Percentiles rank a stretch among this genome's conserved stretches.
Evolutionary conservation across 2,329 filamentous ascomycete species (phyloP).

Genomic region (Phaeosphaeria sp.): DNA sequence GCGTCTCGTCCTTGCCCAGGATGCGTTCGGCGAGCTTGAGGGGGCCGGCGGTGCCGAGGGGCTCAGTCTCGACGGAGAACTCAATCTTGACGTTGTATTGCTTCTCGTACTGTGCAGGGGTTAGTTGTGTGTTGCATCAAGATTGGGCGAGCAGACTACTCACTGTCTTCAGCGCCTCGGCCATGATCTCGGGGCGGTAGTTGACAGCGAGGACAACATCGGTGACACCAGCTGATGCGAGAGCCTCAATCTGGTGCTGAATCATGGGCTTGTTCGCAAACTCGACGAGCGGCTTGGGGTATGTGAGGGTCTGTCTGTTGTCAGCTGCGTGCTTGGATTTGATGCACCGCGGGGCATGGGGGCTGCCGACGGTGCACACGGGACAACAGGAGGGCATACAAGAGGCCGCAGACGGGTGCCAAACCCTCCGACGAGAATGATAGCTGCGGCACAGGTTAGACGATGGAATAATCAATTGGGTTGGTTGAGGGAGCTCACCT

Average conservation of each 20-base stretch:
- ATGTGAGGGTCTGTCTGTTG: constrained; percentile 80
- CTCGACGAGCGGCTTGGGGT: constrained; percentile 96
- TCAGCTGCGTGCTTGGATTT: constrained; percentile 25
- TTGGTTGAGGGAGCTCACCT: constrained; percentile 35
- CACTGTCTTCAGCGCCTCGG: constrained; percentile 88
- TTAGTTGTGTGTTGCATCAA: constrained; percentile 14
- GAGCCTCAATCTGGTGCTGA: constrained; percentile 93
- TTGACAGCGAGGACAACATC: constrained; percentile 98
- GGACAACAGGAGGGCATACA: constrained; percentile 59
- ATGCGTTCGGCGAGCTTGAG: constrained; percentile 94
- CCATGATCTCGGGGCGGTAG: constrained; percentile 98
- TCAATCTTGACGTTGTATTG: constrained; percentile 94
- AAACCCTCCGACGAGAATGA: constrained; percentile 99
- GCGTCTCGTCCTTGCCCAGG: constrained; percentile 88
- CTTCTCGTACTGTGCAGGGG: constrained; percentile 72
- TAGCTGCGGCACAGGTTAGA: constrained; percentile 63
- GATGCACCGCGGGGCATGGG: constrained; percentile 23
- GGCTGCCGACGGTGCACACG: constrained; percentile 19
- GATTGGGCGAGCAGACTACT: constrained; percentile 29
- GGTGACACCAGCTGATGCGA: constrained; percentile 91
- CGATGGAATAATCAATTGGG: not conserved
- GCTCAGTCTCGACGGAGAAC: constrained; percentile 96
- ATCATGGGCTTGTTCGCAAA: constrained; percentile 99
- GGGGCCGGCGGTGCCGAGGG: constrained; percentile 91
- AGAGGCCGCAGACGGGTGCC: constrained; percentile 96